These are phyloP conservation scores for Microcyclospora tardicrescens DNA, from an alignment of 2,329 filamentous ascomycete species.

Conservation along the genomic window DNA sequence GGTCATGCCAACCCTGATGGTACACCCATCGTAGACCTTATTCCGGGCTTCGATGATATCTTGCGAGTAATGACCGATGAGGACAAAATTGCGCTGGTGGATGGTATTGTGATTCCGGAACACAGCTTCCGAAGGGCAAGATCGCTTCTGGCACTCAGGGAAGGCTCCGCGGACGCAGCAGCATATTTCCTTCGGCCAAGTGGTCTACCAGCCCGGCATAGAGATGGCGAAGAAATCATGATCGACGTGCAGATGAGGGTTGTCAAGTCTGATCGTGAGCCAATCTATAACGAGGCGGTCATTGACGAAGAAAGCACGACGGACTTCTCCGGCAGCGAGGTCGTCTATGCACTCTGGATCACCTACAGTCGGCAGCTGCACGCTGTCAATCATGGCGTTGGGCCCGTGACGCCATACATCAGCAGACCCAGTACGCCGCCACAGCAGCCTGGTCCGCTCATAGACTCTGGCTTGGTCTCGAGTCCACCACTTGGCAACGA, in stretches of 20 bases:
- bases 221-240: constrained; percentile 82
- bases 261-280: constrained; percentile 68
- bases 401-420: constrained; percentile 49
- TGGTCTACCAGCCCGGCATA: constrained; percentile 72
- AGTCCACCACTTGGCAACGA: constrained; percentile 23
- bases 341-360: constrained; percentile 92
- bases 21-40: constrained; percentile 61
- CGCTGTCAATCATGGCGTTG: constrained; percentile 49
- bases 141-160: constrained; percentile 68
- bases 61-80: constrained; percentile 72
- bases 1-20: constrained; percentile 77
- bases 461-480: constrained; percentile 8
- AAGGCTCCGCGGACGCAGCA: constrained; percentile 60
- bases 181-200: constrained; percentile 71
- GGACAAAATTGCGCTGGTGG: constrained; percentile 67
- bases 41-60: constrained; percentile 78
- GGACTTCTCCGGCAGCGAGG: constrained; percentile 47
- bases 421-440: constrained; percentile 58
- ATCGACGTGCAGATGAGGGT: constrained; percentile 96
- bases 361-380: constrained; percentile 92
- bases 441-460: constrained; percentile 46
- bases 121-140: constrained; percentile 87
- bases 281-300: constrained; percentile 47
- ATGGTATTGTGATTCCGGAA: constrained; percentile 94
- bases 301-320: constrained; percentile 48